Evolutionary conservation across 306 rosid genomes (phyloP).

Genomic region (Glycine soja): DNA sequence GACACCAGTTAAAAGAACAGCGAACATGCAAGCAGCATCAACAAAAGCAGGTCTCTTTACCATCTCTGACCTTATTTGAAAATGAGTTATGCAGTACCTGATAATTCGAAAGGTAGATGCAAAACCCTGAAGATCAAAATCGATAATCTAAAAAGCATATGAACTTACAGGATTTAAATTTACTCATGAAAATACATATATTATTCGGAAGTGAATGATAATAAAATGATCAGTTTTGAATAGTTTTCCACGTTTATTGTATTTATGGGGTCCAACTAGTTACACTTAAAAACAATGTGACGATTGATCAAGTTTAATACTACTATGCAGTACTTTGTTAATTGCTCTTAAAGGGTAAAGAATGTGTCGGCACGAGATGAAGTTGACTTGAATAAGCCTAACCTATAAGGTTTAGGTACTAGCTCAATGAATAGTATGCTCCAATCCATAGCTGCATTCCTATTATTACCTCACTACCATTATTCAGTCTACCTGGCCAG

Average conservation of each 20-base stretch:
- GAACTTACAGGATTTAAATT: neutral
- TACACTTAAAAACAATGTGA: neutral
- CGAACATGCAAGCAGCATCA: neutral
- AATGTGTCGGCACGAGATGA: conserved; percentile 48
- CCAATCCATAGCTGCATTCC: conserved; percentile 5
- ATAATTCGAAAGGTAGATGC: conserved; percentile 1
- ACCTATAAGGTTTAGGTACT: conserved; percentile 18
- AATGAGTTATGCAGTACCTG: conserved; percentile 14
- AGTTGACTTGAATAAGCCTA: conserved; percentile 46
- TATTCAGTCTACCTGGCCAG: conserved; percentile 30
- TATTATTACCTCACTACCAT: conserved; percentile 20
- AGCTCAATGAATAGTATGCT: conserved; percentile 31
- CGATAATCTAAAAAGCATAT: neutral
- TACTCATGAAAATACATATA: neutral
- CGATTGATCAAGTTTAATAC: too few species aligned
- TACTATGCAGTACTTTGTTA: too few species aligned
- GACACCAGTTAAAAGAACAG: neutral
- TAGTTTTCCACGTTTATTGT: neutral
- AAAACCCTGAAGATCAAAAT: neutral
- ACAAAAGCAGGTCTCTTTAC: neutral
- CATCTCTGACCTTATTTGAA: conserved; percentile 11
- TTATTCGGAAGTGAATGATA: conserved; percentile 9
- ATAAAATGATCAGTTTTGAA: neutral
- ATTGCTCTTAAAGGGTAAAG: neutral
- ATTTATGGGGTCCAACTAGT: conserved; percentile 1